Percentiles rank a stretch among this genome's conserved stretches.
These are phyloP conservation scores for Thymus quinquecostatus DNA, from an alignment of 257 asterid species.

Conservation along the genomic window DNA sequence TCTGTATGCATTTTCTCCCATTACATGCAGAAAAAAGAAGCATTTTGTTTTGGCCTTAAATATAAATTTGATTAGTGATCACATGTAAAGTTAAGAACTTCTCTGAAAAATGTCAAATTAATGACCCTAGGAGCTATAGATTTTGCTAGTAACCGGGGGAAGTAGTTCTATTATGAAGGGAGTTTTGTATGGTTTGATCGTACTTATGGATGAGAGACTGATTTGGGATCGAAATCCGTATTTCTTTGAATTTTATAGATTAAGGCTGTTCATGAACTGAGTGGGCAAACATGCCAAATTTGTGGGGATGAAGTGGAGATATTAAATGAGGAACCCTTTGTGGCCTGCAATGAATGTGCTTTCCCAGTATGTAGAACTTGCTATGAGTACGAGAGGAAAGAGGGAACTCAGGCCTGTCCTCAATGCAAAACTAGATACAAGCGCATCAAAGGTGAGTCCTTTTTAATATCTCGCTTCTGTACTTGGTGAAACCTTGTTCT, in stretches of 20 bases:
- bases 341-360: slow-evolving; percentile 96
- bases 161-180: not conserved
- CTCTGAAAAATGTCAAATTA: not conserved
- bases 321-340: slow-evolving; percentile 74
- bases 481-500: slow-evolving; percentile 1
- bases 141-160: not conserved
- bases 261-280: slow-evolving; percentile 66
- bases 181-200: not conserved
- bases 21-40: not conserved
- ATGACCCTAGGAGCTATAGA: slow-evolving; percentile 15
- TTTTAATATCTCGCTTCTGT: not conserved
- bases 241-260: slow-evolving; percentile 46
- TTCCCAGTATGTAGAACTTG: slow-evolving; percentile 88
- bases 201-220: slow-evolving; percentile 19
- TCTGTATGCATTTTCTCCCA: not conserved
- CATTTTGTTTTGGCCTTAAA: not conserved
- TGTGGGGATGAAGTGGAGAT: slow-evolving; percentile 83
- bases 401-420: slow-evolving; percentile 86
- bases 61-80: not conserved
- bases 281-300: slow-evolving; percentile 74
- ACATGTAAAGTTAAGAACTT: not conserved
- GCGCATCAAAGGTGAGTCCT: slow-evolving; percentile 70
- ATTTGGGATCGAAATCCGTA: slow-evolving; percentile 26
- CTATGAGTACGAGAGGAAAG: slow-evolving; percentile 87
- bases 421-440: slow-evolving; percentile 94